A percentile compares a stretch with the other conserved stretches of the same genome.
Conservation (phyloP, 2,329 filamentous ascomycete species). For the Aspergillus sp. region DNA sequence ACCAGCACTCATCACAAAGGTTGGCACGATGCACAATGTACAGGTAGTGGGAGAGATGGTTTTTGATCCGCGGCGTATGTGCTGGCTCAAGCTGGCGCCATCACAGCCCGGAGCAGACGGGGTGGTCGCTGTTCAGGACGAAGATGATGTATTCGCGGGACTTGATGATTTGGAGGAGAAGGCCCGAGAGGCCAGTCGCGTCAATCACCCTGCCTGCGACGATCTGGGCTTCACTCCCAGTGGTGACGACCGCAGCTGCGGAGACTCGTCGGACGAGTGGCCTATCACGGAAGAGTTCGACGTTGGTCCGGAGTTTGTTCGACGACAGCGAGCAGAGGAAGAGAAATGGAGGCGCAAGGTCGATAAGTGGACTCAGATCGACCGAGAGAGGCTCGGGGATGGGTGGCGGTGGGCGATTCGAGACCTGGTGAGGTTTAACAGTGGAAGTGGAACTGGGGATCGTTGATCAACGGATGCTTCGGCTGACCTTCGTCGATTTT, state of each 20-base stretch:
- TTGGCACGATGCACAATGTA: constrained; percentile 78
- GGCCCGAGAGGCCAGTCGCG: constrained; percentile 17
- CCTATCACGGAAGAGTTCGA: constrained; percentile 95
- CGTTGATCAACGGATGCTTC: constrained; percentile 3
- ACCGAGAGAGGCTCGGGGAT: constrained; percentile 46
- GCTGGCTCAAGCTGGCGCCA: constrained; percentile 80
- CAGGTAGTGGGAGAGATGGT: constrained; percentile 98
- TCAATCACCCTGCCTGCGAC: constrained; percentile 25
- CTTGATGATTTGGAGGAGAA: constrained; percentile 87
- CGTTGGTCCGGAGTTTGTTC: constrained; percentile 90
- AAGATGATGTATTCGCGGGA: constrained; percentile 91
- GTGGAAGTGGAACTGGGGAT: constrained; percentile 13
- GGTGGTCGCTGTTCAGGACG: constrained; percentile 66
- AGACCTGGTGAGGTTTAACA: constrained; percentile 41
- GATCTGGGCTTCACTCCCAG: constrained; percentile 25
- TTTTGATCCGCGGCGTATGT: constrained; percentile 96
- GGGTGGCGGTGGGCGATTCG: constrained; percentile 76
- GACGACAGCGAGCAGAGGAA: constrained; percentile 86
- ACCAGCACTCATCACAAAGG: constrained; percentile 82
- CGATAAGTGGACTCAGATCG: constrained; percentile 73
- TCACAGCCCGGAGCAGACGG: constrained; percentile 35
- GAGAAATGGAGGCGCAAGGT: constrained; percentile 86
- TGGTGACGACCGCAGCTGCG: constrained; percentile 42
- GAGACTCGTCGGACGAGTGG: constrained; percentile 65
- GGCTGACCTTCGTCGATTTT: neutral